Conservation (phyloP, 2,329 filamentous ascomycete species). For the Fusarium sp. region DNA sequence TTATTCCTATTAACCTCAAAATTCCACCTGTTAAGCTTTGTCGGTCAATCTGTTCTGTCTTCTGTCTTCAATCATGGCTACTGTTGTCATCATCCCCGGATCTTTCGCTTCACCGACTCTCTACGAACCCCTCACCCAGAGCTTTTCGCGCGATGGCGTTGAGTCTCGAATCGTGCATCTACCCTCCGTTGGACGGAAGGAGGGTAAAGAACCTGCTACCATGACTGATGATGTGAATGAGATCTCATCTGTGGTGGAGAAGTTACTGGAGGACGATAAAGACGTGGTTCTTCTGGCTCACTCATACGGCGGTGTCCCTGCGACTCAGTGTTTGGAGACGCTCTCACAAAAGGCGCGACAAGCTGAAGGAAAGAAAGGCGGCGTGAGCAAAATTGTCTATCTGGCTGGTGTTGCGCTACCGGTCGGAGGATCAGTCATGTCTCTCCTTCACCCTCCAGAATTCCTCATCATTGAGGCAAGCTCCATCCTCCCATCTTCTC, state of each 20-base stretch:
- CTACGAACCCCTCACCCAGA: neutral
- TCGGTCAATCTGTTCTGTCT: neutral
- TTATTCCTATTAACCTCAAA: neutral
- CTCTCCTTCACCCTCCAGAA: neutral
- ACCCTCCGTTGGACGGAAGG: constrained; percentile 13
- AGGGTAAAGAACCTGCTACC: neutral
- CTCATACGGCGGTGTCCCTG: constrained; percentile 19
- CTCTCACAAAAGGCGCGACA: constrained; percentile 4
- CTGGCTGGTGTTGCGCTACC: constrained; percentile 6
- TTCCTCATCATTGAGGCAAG: neutral
- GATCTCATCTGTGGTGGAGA: neutral
- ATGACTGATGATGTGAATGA: constrained; percentile 12
- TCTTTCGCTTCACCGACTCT: constrained; percentile 5
- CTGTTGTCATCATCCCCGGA: constrained; percentile 13
- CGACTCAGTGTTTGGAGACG: constrained; percentile 9
- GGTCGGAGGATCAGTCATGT: neutral
- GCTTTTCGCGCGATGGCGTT: neutral
- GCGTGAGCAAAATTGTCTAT: constrained; percentile 12
- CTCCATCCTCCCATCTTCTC: too few relatives aligned
- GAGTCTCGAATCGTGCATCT: neutral
- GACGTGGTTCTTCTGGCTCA: constrained; percentile 10
- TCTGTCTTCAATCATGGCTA: neutral
- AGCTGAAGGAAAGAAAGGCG: neutral
- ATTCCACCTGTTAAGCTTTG: neutral
- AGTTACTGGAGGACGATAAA: neutral